These are phyloP conservation scores for Marasmius tenuissimus DNA, from an alignment of 1,284 basidiomycete species.

Conservation along the genomic window DNA sequence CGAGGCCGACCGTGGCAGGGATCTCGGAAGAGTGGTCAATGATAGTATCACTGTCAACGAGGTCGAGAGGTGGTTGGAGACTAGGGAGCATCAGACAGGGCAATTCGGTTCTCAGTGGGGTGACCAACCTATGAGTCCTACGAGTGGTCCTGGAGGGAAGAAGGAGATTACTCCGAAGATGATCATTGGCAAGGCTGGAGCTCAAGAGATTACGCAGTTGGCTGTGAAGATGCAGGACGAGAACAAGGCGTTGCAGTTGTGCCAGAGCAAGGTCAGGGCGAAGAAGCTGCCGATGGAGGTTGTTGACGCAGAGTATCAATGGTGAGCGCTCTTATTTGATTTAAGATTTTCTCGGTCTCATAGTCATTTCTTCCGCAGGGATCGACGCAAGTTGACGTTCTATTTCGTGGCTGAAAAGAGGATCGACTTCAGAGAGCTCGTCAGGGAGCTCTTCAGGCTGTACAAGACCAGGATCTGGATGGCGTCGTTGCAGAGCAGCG, in stretches of 20 bases:
- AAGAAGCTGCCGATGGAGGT: conserved; percentile 98
- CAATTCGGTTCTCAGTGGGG: conserved; percentile 27
- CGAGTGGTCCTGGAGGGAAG: conserved; percentile 41
- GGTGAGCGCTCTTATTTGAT: conserved; percentile 48
- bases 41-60: conserved; percentile 89
- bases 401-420: conserved; percentile 96
- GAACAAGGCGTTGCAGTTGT: conserved; percentile 87
- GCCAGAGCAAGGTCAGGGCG: conserved; percentile 87
- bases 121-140: conserved; percentile 58
- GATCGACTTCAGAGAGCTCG: conserved; percentile 96
- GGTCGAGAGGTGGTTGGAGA: conserved; percentile 86
- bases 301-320: conserved; percentile 97
- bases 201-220: conserved; percentile 81
- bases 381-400: conserved; percentile 96
- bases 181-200: conserved; percentile 91
- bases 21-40: conserved; percentile 88
- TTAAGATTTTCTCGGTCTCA: background rate
- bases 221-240: conserved; percentile 88
- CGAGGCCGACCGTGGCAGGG: conserved; percentile 94
- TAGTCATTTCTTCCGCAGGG: conserved; percentile 49
- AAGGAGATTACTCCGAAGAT: conserved; percentile 97
- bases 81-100: conserved; percentile 29
- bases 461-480: conserved; percentile 81
- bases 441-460: conserved; percentile 84
- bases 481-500: conserved; percentile 53